Evolutionary conservation across 1,284 basidiomycete genomes (phyloP), one percentile per base, ranked within the genome.

Genomic region (Malassezia arunalokei): DNA sequence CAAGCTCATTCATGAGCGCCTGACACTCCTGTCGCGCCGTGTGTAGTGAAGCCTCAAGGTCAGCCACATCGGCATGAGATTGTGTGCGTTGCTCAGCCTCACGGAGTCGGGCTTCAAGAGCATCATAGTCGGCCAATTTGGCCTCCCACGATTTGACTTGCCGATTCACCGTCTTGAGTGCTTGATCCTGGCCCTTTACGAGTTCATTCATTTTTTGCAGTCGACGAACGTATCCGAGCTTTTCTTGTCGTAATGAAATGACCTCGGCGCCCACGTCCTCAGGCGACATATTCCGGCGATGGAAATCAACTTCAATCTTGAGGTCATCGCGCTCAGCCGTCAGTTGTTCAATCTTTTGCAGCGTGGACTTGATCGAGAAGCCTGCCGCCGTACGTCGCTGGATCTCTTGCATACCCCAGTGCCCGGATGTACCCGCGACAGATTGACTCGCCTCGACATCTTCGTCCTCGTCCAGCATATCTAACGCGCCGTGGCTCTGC

Each of bases 291-390:
- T 69, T 67, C n/a, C 65, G 62, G 33, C 68, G 59, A 24, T 66
- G 58, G 11, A 69, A 60, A 50, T 71, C 70, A 27, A 69, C 63
- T 41, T 71, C 70, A 40, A 67, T 66, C 53, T 71, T 66, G 53
- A 72, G 63, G 45, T 71, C 68, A 42, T 70, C 66, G 17, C 65
- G 59, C 48, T 72, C 70, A 41, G 66, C 59, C 0, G 63, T 65
- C 17, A 72, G 60, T 39, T 55, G 59, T 54, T 69, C 67, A 54
- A 72, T 69, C 49, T 59, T 64, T 33, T 67, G 64, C 39, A 63
- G 61, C 3, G 66, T 61, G 14, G 63, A 66, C 55, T 70, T 70
- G 56, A 68, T 63, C 46, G 63, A 66, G 6, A 68, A 60, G 20
- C 66, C 66, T 0, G 64, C 65, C 7, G 64, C 65, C 0, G 59